phyloP scores from a whole-genome alignment of 331 rosid species.

The Stylosanthes scabra region DNA sequence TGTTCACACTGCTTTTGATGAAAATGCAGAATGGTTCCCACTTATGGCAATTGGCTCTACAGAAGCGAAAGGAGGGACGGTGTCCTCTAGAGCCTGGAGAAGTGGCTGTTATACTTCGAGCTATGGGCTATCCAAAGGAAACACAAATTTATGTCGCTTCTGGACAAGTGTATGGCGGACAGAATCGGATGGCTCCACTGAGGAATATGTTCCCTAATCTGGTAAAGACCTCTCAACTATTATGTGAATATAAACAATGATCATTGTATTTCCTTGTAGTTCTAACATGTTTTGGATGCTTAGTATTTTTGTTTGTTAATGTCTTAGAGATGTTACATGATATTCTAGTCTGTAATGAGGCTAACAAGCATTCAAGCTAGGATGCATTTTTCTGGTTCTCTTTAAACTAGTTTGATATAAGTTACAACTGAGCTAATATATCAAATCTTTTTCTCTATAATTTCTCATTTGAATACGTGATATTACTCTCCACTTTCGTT shows the following conservation, averaged over 20 bases:
- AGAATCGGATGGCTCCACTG: slow-evolving; percentile 97
- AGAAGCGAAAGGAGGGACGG: slow-evolving; percentile 98
- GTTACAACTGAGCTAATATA: slow-evolving; percentile 4
- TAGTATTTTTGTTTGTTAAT: not conserved
- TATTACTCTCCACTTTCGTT: slow-evolving; percentile 12
- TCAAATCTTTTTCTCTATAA: slow-evolving; percentile 11
- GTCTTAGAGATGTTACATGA: slow-evolving; percentile 11
- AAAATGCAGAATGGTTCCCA: slow-evolving; percentile 95
- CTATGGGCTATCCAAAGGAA: slow-evolving; percentile 98
- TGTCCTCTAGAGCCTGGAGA: slow-evolving; percentile 99
- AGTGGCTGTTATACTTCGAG: slow-evolving; percentile 98
- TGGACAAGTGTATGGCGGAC: slow-evolving; percentile 99
- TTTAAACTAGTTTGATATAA: not conserved
- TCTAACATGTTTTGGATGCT: slow-evolving; percentile 8
- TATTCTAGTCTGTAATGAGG: slow-evolving; percentile 17
- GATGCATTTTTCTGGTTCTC: slow-evolving; percentile 8
- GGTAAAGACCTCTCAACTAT: slow-evolving; percentile 55
- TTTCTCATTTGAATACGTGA: slow-evolving; percentile 6
- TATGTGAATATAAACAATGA: slow-evolving; percentile 10
- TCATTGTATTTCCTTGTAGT: slow-evolving; percentile 17
- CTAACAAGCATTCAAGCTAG: slow-evolving; percentile 6
- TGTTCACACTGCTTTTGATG: slow-evolving; percentile 39
- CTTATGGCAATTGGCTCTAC: slow-evolving; percentile 97
- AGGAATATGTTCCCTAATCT: slow-evolving; percentile 97
- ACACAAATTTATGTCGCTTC: slow-evolving; percentile 99